Conservation (phyloP, 192 early-diverging fungal species). For the Backusella sp. region DNA sequence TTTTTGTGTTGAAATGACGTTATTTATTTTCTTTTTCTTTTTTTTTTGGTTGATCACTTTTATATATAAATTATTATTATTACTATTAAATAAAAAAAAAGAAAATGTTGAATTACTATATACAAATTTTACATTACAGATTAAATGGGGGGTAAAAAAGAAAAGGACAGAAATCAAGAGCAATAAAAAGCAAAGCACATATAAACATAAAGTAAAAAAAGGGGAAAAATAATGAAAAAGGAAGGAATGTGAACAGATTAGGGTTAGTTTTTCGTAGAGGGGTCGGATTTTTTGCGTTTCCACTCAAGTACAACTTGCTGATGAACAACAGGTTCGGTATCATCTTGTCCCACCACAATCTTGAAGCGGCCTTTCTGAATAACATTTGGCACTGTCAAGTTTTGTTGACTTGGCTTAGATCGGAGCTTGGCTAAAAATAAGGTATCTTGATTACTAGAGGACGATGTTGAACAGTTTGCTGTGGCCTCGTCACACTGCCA, state of each 20-base stretch:
- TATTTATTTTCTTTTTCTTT: background rate
- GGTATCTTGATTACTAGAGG: conserved; percentile 9
- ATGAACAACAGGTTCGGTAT: conserved; percentile 7
- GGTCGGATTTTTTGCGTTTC: conserved; percentile 24
- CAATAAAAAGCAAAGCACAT: conserved; percentile 5
- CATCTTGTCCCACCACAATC: conserved; percentile 22
- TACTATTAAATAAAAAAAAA: background rate
- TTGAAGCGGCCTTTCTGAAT: conserved; percentile 30
- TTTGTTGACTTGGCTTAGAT: background rate
- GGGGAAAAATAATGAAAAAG: background rate
- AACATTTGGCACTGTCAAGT: background rate
- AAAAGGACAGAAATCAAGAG: conserved; percentile 8
- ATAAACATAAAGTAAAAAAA: background rate
- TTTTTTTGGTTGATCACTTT: background rate
- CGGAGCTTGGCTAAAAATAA: conserved; percentile 14
- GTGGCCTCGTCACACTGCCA: background rate
- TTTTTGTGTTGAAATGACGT: background rate
- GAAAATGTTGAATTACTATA: background rate
- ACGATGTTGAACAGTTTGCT: background rate
- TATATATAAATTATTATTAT: background rate
- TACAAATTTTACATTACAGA: background rate
- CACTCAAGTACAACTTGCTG: conserved; percentile 21
- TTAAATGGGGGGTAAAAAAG: background rate
- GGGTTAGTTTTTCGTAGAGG: background rate
- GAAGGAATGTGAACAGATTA: conserved; percentile 7